These are phyloP conservation scores for Crepidotus variabilis DNA, from an alignment of 768 basidiomycete genomes.

Conservation along the genomic window DNA sequence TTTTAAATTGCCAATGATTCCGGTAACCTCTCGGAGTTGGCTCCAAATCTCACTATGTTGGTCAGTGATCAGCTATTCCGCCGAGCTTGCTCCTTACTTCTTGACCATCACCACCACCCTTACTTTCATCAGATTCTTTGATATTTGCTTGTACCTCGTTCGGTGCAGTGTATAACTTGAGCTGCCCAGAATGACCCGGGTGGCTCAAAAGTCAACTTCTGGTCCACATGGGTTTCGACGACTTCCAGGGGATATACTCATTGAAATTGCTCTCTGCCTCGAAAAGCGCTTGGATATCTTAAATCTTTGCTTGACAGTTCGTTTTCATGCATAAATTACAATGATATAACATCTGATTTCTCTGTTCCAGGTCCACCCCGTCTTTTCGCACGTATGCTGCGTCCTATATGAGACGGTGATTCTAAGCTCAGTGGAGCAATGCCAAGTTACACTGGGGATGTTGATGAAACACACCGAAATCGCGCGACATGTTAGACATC, in stretches of 20 bases:
- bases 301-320: slow-evolving; percentile 55
- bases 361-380: slow-evolving; percentile 13
- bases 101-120: neutral
- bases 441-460: slow-evolving; percentile 62
- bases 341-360: neutral
- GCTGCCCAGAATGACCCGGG: neutral
- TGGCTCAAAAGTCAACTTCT: neutral
- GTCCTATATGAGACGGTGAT: slow-evolving; percentile 58
- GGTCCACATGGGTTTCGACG: neutral
- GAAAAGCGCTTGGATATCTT: slow-evolving; percentile 51
- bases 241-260: slow-evolving; percentile 57
- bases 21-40: neutral
- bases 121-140: neutral
- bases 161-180: neutral
- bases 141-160: neutral
- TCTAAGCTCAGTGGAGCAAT: slow-evolving; percentile 56
- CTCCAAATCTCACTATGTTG: neutral
- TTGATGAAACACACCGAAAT: slow-evolving; percentile 49
- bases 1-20: neutral
- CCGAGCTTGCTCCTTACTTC: neutral
- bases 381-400: slow-evolving; percentile 50
- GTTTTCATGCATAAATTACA: slow-evolving; percentile 20
- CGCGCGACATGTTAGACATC: slow-evolving; percentile 63
- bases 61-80: neutral
- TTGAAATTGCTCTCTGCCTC: slow-evolving; percentile 59